Base-by-base conservation (phyloP, 2,329 filamentous ascomycete genomes). In the Thermochaetoides dissita region DNA sequence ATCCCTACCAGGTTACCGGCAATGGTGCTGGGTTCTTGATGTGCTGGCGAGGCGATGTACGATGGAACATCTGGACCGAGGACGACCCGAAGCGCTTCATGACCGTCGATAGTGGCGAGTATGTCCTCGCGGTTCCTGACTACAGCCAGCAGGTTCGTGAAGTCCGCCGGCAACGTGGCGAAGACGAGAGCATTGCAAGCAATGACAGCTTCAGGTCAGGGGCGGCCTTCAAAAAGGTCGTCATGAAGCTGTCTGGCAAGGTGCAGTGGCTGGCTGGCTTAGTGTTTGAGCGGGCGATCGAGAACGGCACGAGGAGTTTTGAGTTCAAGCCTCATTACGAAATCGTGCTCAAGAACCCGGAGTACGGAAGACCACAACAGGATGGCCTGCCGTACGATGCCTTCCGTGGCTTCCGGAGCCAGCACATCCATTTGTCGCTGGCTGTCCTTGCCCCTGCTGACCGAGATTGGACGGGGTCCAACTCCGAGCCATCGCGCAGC, bases 171-270 rank as follows among this genome's bases (percentile, higher is more conserved):
- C 64, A 60, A 30, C 57, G 57, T 24, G 73, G 67, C 31, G 68
- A 79, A 41, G 66, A 71, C 37, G 75, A 77, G 40, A 81, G 71
- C 50, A 66, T 77, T 30, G 65, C 73, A 2, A 75, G 71, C 39
- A 74, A 76, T 10, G 81, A 78, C 45, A 79, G 72, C 50, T 69
- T 73, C 54, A 84, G 78, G 52, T 75, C 81, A 32, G 78, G 81
- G 2, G 83, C 87, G n/a, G 71, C 80, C 1, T 98, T 98, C 70
- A 94, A 94, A 62, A 98, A 98, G 63, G 91, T 96, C 3, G 77
- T 94, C 40, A 96, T 98, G 89, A 98, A 98, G 62, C 71, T 98
- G 9, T 96, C 91, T 3, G 91, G 91, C 10, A 93, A 91, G 55
- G 91, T 98, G 1, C 83, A 86, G 60, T 95, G 87, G 84, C 73